These are phyloP conservation scores for Sporothrix mexicana DNA, from an alignment of 2,329 filamentous ascomycete genomes.

Conservation along the genomic window DNA sequence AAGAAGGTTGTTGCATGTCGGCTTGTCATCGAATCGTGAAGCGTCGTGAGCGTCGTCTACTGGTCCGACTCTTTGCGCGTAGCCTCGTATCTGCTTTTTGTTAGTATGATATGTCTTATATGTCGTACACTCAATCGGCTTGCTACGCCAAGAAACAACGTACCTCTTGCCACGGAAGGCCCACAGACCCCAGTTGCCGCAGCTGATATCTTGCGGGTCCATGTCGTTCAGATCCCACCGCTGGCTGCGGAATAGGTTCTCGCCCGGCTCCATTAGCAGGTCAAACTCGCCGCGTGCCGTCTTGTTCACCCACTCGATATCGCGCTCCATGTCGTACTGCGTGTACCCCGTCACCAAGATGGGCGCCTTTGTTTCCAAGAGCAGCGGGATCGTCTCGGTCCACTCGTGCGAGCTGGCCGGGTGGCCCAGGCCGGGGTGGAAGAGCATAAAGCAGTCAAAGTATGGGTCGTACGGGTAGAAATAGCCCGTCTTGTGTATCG, in stretches of 20 bases:
- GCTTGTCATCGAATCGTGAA: background rate
- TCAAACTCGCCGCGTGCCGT: slow-evolving; percentile 91
- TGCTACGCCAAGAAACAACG: slow-evolving; percentile 42
- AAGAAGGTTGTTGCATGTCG: background rate
- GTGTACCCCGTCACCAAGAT: slow-evolving; percentile 96
- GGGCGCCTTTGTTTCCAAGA: slow-evolving; percentile 94
- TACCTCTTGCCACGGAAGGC: slow-evolving; percentile 97
- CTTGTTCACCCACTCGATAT: slow-evolving; percentile 87
- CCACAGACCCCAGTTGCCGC: slow-evolving; percentile 97
- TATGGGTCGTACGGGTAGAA: slow-evolving; percentile 97
- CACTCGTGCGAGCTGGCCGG: slow-evolving; percentile 93
- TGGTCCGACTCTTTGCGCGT: slow-evolving; percentile 34
- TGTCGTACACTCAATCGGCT: background rate
- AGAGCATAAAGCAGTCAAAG: slow-evolving; percentile 96
- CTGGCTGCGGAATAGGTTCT: slow-evolving; percentile 92
- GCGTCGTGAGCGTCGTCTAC: slow-evolving; percentile 17
- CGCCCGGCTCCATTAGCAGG: slow-evolving; percentile 85
- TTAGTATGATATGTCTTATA: background rate
- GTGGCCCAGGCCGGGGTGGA: slow-evolving; percentile 95
- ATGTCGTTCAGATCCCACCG: slow-evolving; percentile 97
- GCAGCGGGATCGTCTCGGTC: slow-evolving; percentile 84
- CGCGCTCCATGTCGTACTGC: slow-evolving; percentile 90
- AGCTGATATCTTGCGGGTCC: slow-evolving; percentile 91
- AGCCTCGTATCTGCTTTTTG: slow-evolving; percentile 37
- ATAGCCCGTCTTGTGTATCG: slow-evolving; percentile 84